phyloP scores from a whole-genome alignment of 148 eudicot genomes.

The Fagopyrum tataricum region DNA sequence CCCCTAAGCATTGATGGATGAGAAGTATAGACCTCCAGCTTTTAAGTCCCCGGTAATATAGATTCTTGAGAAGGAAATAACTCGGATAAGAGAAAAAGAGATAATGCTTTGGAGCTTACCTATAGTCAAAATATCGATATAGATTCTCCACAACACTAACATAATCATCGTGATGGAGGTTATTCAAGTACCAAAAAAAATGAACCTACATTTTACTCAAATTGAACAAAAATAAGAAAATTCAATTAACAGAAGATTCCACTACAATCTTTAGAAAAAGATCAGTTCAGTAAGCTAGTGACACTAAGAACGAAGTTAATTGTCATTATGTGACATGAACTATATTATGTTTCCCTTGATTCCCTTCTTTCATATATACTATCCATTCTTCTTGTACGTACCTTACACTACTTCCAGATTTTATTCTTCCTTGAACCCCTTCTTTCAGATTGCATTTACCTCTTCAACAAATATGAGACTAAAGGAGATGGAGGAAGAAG shows the following conservation, averaged over 20 bases:
- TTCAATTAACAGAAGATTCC: background rate
- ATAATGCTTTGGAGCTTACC: conserved; percentile 32
- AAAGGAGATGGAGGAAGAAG: no score
- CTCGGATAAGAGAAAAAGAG: background rate
- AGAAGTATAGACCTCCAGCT: background rate
- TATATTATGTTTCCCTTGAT: background rate
- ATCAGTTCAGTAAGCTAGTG: background rate
- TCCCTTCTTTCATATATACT: background rate
- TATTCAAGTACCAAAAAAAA: conserved; percentile 80
- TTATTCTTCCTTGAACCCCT: background rate
- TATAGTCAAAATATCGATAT: conserved; percentile 96
- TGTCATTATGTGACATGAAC: background rate
- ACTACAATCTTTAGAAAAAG: background rate
- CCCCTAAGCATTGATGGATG: background rate
- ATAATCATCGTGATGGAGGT: conserved; percentile 87
- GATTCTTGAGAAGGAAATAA: background rate
- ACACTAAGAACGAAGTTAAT: background rate
- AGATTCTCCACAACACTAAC: conserved; percentile 90
- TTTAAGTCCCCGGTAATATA: background rate
- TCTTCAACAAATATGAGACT: no score
- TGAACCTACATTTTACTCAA: conserved; percentile 49
- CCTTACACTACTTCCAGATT: background rate
- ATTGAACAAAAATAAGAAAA: background rate
- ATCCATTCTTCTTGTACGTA: background rate
- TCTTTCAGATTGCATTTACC: no score